Percentiles rank a stretch among this genome's conserved stretches.
Evolutionary conservation across 2,329 filamentous ascomycete species (phyloP).

Genomic region (Akanthomyces dipterigenus): DNA sequence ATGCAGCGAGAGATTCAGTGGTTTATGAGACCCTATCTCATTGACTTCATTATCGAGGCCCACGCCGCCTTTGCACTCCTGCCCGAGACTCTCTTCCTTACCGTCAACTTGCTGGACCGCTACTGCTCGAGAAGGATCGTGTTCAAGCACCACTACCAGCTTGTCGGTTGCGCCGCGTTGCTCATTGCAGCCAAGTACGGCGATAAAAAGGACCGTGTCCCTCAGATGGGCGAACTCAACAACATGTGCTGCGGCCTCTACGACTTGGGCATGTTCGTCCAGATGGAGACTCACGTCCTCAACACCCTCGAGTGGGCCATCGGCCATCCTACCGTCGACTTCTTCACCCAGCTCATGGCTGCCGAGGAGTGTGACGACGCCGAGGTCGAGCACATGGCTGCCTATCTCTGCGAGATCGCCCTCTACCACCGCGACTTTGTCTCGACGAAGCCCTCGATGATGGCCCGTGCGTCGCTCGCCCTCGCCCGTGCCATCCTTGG

Average conservation of each 20-base stretch:
- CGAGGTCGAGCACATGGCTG: conserved; percentile 89
- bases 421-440: conserved; percentile 97
- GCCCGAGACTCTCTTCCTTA: conserved; percentile 91
- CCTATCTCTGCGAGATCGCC: conserved; percentile 91
- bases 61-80: conserved; percentile 91
- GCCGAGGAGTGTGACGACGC: conserved; percentile 71
- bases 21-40: conserved; percentile 98
- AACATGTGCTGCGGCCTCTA: conserved; percentile 99
- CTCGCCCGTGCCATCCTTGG: conserved; percentile 81
- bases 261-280: conserved; percentile 98
- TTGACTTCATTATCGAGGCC: conserved; percentile 96
- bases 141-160: conserved; percentile 98
- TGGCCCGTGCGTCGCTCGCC: conserved; percentile 81
- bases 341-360: conserved; percentile 82
- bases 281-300: conserved; percentile 99
- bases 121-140: conserved; percentile 98
- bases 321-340: conserved; percentile 91
- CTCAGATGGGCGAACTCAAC: conserved; percentile 92
- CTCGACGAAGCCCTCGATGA: conserved; percentile 80
- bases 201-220: conserved; percentile 97
- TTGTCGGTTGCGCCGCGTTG: conserved; percentile 91
- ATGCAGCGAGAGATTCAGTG: conserved; percentile 99
- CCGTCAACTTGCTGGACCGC: conserved; percentile 91
- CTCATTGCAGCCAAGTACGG: conserved; percentile 98
- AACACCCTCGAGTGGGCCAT: conserved; percentile 96